Conservation (phyloP, 2,329 filamentous ascomycete species). For the Aquanectria penicillioides region DNA sequence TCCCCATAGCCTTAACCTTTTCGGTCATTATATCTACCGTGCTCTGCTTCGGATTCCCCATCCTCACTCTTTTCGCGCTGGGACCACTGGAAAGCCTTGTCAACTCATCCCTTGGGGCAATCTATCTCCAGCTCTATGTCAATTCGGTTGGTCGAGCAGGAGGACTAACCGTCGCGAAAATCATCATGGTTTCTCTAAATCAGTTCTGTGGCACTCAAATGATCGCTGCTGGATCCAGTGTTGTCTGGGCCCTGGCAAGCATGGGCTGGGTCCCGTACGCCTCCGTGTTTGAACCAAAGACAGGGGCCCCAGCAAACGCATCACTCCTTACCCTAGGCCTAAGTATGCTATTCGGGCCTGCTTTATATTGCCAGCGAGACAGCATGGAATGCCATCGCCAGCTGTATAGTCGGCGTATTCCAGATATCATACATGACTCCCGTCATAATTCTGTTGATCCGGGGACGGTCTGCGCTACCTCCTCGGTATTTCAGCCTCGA, state of each 20-base stretch:
- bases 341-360: background rate
- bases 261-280: constrained; percentile 3
- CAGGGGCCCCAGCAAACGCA: background rate
- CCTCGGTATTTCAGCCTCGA: background rate
- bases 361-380: background rate
- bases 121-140: constrained; percentile 3
- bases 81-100: background rate
- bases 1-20: background rate
- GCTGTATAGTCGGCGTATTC: background rate
- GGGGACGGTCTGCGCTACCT: background rate
- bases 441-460: background rate
- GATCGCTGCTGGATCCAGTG: background rate
- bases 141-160: background rate
- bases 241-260: background rate
- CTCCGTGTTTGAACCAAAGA: background rate
- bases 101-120: background rate
- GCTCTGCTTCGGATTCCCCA: background rate
- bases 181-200: background rate
- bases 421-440: background rate
- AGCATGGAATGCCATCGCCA: background rate
- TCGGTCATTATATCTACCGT: background rate
- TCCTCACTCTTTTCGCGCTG: background rate
- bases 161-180: background rate
- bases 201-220: background rate
- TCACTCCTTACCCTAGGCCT: background rate